These are phyloP conservation scores for Heterobasidion annosum DNA, from an alignment of 1,284 basidiomycete species.

Conservation along the genomic window DNA sequence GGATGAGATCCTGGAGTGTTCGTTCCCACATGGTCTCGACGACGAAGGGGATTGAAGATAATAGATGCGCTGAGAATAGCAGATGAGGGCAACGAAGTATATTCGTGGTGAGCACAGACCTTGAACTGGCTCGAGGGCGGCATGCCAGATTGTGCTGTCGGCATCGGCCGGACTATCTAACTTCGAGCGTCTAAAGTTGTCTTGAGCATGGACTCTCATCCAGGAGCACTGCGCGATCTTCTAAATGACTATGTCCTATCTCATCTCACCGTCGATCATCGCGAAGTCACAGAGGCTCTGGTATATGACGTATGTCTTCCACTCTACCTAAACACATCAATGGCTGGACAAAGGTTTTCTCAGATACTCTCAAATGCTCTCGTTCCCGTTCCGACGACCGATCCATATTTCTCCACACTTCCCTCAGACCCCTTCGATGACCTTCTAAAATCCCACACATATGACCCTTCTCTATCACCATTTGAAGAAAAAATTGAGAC, in stretches of 20 bases:
- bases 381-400: constrained; percentile 2
- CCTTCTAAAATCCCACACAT: background rate
- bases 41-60: background rate
- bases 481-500: too few relatives aligned
- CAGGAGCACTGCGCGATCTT: constrained; percentile 8
- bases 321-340: background rate
- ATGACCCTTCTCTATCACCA: too few relatives aligned
- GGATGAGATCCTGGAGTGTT: constrained; percentile 86
- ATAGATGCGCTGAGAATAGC: background rate
- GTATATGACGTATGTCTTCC: constrained; percentile 8
- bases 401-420: constrained; percentile 6
- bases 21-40: constrained; percentile 80
- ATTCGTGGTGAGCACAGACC: background rate
- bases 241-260: constrained; percentile 9
- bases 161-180: background rate
- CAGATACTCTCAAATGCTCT: background rate
- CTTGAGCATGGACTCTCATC: background rate
- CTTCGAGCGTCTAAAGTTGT: background rate
- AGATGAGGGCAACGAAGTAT: background rate
- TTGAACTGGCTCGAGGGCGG: background rate
- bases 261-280: constrained; percentile 8
- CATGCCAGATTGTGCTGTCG: background rate
- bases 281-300: constrained; percentile 6
- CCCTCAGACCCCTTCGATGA: constrained; percentile 10
- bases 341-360: background rate